Conservation (phyloP, 169 alveolate genomes). For the Eimeria tenella region DNA sequence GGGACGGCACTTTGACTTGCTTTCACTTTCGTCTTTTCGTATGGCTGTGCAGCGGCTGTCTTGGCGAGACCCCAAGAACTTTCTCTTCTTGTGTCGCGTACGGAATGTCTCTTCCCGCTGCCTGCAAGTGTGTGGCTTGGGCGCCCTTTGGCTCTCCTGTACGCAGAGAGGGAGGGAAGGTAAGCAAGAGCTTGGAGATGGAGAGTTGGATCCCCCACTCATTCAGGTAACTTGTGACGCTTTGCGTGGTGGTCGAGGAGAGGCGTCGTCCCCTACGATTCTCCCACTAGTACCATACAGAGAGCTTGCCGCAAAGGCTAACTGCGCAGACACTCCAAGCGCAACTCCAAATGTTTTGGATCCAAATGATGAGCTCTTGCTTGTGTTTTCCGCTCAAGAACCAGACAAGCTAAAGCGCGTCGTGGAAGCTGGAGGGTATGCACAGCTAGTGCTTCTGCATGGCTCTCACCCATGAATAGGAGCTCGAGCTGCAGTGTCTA, state of each 20-base stretch:
- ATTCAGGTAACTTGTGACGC: not conserved
- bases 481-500: no score
- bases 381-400: not conserved
- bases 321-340: not conserved
- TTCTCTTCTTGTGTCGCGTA: conserved; percentile 36
- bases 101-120: not conserved
- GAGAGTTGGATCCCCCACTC: not conserved
- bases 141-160: not conserved
- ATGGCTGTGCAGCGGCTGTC: conserved; percentile 51
- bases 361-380: not conserved
- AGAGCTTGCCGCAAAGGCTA: not conserved
- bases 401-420: not conserved
- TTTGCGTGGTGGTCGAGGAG: not conserved
- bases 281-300: not conserved
- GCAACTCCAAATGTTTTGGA: not conserved
- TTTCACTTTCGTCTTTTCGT: no score
- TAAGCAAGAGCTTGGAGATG: not conserved
- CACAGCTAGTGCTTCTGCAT: not conserved
- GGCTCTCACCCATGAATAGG: no score
- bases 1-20: no score
- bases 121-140: not conserved
- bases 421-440: not conserved
- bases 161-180: not conserved
- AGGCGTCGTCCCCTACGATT: not conserved
- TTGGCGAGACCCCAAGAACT: not conserved